phyloP scores from a whole-genome alignment of 2,329 filamentous ascomycete genomes.

The Colletotrichum sp. region DNA sequence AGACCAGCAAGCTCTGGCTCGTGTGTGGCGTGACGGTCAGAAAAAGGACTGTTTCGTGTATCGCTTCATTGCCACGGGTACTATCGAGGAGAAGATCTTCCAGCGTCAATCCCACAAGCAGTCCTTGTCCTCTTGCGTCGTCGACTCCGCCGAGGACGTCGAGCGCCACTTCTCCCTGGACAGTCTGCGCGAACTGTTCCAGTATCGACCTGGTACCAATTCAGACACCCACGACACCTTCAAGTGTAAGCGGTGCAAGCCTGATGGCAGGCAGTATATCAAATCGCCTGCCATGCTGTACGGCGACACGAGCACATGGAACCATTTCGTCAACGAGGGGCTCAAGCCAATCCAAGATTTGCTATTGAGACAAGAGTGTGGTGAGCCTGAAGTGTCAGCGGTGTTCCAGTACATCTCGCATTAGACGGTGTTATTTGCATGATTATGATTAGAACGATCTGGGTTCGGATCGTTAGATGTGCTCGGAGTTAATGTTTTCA shows the following conservation, averaged over 20 bases:
- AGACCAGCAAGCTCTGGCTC: conserved; percentile 94
- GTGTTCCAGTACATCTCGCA: conserved; percentile 99
- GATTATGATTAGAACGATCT: not conserved
- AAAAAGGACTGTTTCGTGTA: conserved; percentile 99
- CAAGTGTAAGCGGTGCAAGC: conserved; percentile 94
- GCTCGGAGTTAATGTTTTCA: not conserved
- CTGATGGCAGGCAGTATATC: conserved; percentile 84
- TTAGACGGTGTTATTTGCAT: conserved; percentile 29
- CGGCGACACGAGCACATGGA: conserved; percentile 99
- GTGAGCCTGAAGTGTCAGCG: conserved; percentile 82
- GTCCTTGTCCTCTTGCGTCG: conserved; percentile 92
- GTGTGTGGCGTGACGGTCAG: conserved; percentile 98
- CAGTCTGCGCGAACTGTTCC: conserved; percentile 89
- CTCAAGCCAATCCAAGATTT: conserved; percentile 89
- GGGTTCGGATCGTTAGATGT: not conserved
- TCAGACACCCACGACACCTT: conserved; percentile 99
- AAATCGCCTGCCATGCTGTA: conserved; percentile 96
- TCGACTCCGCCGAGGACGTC: conserved; percentile 95
- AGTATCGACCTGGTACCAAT: conserved; percentile 82
- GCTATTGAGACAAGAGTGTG: conserved; percentile 83
- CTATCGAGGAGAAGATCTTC: conserved; percentile 99
- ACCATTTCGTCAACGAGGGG: conserved; percentile 88
- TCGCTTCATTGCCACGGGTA: conserved; percentile 97
- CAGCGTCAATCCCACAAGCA: conserved; percentile 98
- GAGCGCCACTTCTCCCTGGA: conserved; percentile 96